These are phyloP conservation scores for Cryptococcus wingfieldii DNA, from an alignment of 1,284 basidiomycete genomes.

Conservation along the genomic window DNA sequence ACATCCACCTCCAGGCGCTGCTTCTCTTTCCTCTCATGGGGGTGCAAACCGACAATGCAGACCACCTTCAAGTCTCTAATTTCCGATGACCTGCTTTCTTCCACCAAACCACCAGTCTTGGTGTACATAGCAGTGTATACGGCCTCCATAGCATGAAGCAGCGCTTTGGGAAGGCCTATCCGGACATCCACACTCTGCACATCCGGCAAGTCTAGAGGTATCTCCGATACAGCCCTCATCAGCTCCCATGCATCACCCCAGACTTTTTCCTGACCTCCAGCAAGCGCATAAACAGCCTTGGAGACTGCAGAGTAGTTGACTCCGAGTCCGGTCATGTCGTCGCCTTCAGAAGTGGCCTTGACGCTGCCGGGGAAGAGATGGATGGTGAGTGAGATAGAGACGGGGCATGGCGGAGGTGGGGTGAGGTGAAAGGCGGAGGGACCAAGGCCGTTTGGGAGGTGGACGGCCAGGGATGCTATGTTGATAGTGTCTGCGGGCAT, in stretches of 20 bases:
- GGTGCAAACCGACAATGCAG: constrained; percentile 67
- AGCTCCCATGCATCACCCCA: constrained; percentile 26
- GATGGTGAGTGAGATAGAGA: constrained; percentile 34
- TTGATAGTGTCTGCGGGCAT: constrained; percentile 32
- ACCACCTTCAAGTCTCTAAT: constrained; percentile 57
- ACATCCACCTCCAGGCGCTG: constrained; percentile 67
- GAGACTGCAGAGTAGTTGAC: constrained; percentile 47
- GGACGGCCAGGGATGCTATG: constrained; percentile 36
- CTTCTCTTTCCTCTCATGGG: constrained; percentile 64
- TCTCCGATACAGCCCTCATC: constrained; percentile 17
- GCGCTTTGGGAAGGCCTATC: constrained; percentile 31
- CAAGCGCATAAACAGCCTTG: constrained; percentile 35
- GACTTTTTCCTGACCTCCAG: constrained; percentile 4
- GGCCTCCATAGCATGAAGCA: constrained; percentile 29
- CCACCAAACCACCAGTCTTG: neutral
- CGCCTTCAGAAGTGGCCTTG: constrained; percentile 30
- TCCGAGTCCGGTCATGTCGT: constrained; percentile 40
- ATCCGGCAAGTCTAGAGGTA: constrained; percentile 22
- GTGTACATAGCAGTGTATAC: constrained; percentile 16
- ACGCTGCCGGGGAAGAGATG: constrained; percentile 29
- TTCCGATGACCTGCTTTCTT: constrained; percentile 8
- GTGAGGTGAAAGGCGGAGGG: constrained; percentile 44
- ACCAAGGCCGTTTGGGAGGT: constrained; percentile 42
- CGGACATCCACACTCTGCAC: constrained; percentile 22
- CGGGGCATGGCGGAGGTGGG: constrained; percentile 35